Conservation (phyloP, 331 rosid species). For the Pyracantha coccinea region DNA sequence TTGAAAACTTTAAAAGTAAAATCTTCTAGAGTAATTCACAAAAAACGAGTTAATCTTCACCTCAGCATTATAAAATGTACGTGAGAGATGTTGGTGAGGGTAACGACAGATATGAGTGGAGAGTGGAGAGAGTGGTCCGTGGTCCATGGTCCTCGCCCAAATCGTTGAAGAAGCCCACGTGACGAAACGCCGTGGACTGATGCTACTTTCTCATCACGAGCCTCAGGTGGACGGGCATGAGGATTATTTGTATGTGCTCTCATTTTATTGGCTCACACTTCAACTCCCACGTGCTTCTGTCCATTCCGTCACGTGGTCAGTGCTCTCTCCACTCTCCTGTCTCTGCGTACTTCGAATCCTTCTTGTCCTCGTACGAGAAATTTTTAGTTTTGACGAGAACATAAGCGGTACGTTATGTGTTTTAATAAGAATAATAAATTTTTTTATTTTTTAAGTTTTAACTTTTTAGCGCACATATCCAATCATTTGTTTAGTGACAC, state of each 20-base stretch:
- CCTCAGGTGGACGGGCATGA: not conserved
- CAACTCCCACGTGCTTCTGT: conserved; percentile 8
- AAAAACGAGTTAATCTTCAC: too few relatives aligned
- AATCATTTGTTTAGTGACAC: too few relatives aligned
- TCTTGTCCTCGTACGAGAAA: too few relatives aligned
- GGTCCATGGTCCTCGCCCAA: not conserved
- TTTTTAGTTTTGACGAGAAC: too few relatives aligned
- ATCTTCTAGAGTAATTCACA: too few relatives aligned
- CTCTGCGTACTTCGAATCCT: not conserved
- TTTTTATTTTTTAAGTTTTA: too few relatives aligned
- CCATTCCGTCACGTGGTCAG: conserved; percentile 2
- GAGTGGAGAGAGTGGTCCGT: not conserved
- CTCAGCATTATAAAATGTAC: too few relatives aligned
- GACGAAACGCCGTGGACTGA: not conserved
- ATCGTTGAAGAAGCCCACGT: not conserved
- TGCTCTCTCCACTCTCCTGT: not conserved
- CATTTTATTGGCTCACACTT: not conserved
- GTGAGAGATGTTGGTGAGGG: not conserved
- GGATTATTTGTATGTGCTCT: not conserved
- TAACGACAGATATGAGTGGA: not conserved
- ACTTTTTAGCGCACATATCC: too few relatives aligned
- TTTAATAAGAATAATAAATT: too few relatives aligned
- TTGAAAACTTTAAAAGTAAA: too few relatives aligned
- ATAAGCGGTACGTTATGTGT: too few relatives aligned
- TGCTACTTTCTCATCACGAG: not conserved